Evolutionary conservation across 2,329 filamentous ascomycete species (phyloP), one percentile per base, ranked within the genome.

Genomic region (Monascus ruber): DNA sequence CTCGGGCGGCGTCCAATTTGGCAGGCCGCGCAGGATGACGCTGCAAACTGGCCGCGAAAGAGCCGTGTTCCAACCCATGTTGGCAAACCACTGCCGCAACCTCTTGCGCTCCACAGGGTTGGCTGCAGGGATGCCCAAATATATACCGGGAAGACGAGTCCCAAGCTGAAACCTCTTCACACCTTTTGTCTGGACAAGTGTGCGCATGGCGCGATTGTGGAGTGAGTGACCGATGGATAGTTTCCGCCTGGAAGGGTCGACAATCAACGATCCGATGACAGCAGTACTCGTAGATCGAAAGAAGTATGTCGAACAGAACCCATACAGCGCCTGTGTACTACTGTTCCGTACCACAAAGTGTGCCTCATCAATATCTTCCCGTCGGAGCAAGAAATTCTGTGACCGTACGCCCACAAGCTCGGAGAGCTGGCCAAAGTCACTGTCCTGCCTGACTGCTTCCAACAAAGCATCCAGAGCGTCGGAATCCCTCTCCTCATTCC

Each of bases 331-430:
- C 46, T 86, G 82, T 0, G 88, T 96, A 59, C 84, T 94, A 64
- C 85, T 93, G 58, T 95, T 96, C 17, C 88, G 77, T 27, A 96
- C 88, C 6, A 95, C 87, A 54, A 89, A 94, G 59, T 96, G 88
- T 0, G 79, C 70, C 60, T 94, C 86, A 40, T 84, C 77, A 26
- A 94, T 73, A 34, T 80, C 75, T 1, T 76, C 69, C 49, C 79
- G 79, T 46, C 73, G 76, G 2, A 94, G 66, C 41, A 87, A 75
- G 56, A 96, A 94, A 1, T 83, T 83, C 35, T 75, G 75, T 1
- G 85, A 80, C 1, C 73, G 80, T 4, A 83, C 79, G 29, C 78
- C 76, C 26, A 75, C 72, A 5, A 94, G 64, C 53, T 87, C 74
- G 1, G 74, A 85, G 24, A 76, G 76, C 34, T 85, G 72, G 28